Evolutionary conservation across 805 yeast genomes (phyloP).

Genomic region (Ogataea henricii): DNA sequence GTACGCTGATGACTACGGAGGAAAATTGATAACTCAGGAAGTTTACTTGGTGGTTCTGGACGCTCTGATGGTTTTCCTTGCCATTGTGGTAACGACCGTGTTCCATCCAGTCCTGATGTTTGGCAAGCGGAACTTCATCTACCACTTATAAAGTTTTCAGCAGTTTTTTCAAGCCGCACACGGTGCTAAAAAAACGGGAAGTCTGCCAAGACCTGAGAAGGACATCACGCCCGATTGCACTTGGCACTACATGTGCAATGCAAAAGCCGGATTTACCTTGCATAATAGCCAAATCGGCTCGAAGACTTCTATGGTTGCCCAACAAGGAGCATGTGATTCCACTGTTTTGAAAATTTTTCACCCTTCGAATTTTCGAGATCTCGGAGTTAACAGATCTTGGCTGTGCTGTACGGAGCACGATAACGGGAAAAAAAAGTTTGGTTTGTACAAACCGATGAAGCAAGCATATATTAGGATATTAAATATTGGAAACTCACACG

Average conservation of each 20-base stretch:
- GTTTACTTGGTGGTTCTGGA: conserved; percentile 60
- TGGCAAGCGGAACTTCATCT: no score
- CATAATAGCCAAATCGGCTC: not conserved
- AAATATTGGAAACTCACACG: not conserved
- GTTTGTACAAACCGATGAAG: no score
- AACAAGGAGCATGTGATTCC: not conserved
- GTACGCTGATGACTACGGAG: conserved; percentile 71
- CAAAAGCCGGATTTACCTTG: not conserved
- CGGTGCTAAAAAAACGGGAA: no score
- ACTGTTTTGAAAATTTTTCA: not conserved
- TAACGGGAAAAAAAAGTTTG: no score
- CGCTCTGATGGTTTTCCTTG: conserved; percentile 58
- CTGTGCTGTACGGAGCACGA: not conserved
- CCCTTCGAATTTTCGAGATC: not conserved
- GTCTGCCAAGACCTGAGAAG: not conserved
- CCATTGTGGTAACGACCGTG: conserved; percentile 47
- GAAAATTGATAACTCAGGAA: conserved; percentile 63
- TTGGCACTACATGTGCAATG: not conserved
- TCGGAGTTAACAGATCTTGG: conserved; percentile 1
- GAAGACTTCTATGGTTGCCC: no score
- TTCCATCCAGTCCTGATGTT: conserved; percentile 67
- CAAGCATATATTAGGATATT: no score
- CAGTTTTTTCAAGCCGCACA: not conserved
- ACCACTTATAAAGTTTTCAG: no score
- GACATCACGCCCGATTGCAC: not conserved